Conservation (phyloP, 805 yeast species). For the Clavispora vitiphila region DNA sequence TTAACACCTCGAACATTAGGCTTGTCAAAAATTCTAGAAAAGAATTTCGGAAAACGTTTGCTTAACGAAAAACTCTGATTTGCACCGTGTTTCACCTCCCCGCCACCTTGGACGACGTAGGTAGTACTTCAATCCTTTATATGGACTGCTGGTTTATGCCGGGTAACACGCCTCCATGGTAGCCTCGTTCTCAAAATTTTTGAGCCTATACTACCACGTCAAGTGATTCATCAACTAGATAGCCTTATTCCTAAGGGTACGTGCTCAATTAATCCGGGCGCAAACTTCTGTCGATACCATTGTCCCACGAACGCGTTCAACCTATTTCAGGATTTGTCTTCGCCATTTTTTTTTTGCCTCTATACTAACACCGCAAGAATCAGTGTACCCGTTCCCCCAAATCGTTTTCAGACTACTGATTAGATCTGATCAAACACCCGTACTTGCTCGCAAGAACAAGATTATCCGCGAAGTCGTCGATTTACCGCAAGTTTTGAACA, state of each 20-base stretch:
- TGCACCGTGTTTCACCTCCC: too few relatives aligned
- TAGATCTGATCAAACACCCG: conserved; percentile 24
- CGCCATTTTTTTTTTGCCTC: neutral
- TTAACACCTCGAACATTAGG: too few relatives aligned
- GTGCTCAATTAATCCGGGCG: neutral
- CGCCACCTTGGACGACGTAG: neutral
- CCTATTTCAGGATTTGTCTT: neutral
- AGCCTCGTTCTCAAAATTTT: conserved; percentile 3
- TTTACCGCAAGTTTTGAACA: neutral
- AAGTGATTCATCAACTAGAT: neutral
- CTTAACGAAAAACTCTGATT: too few relatives aligned
- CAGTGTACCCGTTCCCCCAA: neutral
- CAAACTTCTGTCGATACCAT: neutral
- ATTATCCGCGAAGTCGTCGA: conserved; percentile 1
- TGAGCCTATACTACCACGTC: neutral
- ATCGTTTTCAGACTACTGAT: conserved; percentile 32
- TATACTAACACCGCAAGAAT: neutral
- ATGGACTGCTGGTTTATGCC: neutral
- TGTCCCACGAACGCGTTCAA: neutral
- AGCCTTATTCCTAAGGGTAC: neutral
- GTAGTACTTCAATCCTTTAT: neutral
- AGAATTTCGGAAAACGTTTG: too few relatives aligned
- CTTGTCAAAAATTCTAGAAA: too few relatives aligned
- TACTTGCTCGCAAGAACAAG: conserved; percentile 1
- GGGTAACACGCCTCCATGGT: conserved; percentile 3